These are phyloP conservation scores for Vaccinium darrowii DNA, from an alignment of 148 eudicot species.

Conservation along the genomic window DNA sequence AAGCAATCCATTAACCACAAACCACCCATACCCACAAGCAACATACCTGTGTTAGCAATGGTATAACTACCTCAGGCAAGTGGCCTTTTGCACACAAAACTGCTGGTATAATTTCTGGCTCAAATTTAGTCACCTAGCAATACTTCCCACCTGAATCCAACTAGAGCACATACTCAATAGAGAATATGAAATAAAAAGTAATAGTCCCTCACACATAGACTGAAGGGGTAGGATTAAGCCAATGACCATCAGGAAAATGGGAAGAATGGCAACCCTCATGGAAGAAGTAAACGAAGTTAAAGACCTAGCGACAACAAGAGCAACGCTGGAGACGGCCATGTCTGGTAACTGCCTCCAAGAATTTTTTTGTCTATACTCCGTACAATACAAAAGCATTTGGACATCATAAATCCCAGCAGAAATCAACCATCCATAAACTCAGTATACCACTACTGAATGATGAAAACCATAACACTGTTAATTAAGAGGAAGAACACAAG, in stretches of 20 bases:
- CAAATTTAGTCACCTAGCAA: slow-evolving; percentile 3
- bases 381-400: not conserved
- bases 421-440: not conserved
- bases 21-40: not conserved
- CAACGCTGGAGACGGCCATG: not conserved
- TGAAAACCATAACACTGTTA: not conserved
- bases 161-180: not conserved
- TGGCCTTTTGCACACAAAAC: not conserved
- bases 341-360: not conserved
- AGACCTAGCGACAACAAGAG: too few species aligned
- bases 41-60: not conserved
- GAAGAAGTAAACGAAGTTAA: not conserved
- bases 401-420: not conserved
- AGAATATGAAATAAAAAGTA: not conserved
- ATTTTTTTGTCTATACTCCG: not conserved
- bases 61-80: not conserved
- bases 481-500: not conserved
- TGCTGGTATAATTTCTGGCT: not conserved
- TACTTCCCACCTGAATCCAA: not conserved
- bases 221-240: not conserved
- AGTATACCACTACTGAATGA: not conserved
- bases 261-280: not conserved
- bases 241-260: not conserved
- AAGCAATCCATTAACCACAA: slow-evolving; percentile 1
- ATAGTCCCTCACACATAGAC: not conserved